These are phyloP conservation scores for Yamagishiella unicocca DNA, from an alignment of 139 green algal species.

Conservation along the genomic window DNA sequence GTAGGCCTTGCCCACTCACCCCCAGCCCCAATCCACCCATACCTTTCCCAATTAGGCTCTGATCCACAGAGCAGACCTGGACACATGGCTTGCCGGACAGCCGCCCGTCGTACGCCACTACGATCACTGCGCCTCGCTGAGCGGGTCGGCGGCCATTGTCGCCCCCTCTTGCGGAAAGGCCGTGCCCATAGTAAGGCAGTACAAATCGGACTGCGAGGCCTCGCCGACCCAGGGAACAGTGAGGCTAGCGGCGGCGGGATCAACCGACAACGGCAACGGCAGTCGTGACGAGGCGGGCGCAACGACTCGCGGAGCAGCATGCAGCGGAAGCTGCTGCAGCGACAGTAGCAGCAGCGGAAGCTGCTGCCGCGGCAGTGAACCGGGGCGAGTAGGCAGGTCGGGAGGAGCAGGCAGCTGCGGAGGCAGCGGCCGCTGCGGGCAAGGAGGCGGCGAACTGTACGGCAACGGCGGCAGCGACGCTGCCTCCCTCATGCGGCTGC, in stretches of 20 bases:
- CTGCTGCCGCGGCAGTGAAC: not conserved
- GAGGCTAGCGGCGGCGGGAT: too few species aligned
- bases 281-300: not conserved
- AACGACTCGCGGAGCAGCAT: not conserved
- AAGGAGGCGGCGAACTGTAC: too few species aligned
- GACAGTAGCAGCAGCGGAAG: not conserved
- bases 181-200: not conserved
- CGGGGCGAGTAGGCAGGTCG: not conserved
- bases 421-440: too few species aligned
- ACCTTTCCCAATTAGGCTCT: not conserved
- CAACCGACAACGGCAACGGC: not conserved
- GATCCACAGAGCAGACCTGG: constrained; percentile 49
- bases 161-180: too few species aligned
- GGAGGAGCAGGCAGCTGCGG: not conserved
- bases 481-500: constrained; percentile 57
- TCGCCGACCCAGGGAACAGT: too few species aligned
- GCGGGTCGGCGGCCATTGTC: not conserved
- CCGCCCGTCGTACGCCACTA: constrained; percentile 19
- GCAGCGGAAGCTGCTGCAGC: not conserved
- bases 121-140: not conserved
- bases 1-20: not conserved
- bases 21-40: not conserved
- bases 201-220: too few species aligned
- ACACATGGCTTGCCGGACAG: constrained; percentile 48
- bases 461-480: not conserved